These are phyloP conservation scores for Auriscalpium orientale DNA, from an alignment of 768 basidiomycete species.

Conservation along the genomic window DNA sequence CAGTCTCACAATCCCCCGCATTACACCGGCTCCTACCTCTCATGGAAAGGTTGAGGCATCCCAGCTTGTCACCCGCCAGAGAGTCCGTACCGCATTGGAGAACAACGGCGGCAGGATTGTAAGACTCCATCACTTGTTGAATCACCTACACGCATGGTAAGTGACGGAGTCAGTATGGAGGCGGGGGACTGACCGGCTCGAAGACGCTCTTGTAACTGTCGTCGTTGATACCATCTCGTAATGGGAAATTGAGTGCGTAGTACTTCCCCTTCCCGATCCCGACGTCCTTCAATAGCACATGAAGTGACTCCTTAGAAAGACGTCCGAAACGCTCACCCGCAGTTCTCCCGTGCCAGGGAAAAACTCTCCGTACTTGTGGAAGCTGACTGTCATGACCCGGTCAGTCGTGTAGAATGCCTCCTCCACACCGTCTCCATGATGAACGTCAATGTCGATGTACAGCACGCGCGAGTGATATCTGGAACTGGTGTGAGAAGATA, in stretches of 20 bases:
- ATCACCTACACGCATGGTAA: constrained; percentile 57
- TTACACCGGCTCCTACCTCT: constrained; percentile 40
- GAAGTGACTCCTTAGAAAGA: neutral
- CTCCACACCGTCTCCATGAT: constrained; percentile 98
- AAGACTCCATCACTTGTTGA: constrained; percentile 87
- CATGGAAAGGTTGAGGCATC: constrained; percentile 96
- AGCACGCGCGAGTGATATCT: constrained; percentile 89
- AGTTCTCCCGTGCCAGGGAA: constrained; percentile 99
- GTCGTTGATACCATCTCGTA: constrained; percentile 92
- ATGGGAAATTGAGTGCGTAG: constrained; percentile 90
- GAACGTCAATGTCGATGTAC: constrained; percentile 98
- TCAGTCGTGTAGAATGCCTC: constrained; percentile 99
- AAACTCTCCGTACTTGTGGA: constrained; percentile 98
- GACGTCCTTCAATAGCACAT: constrained; percentile 51
- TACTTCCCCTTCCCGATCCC: constrained; percentile 92
- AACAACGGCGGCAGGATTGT: constrained; percentile 91
- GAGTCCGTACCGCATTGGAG: constrained; percentile 98
- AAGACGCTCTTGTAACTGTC: constrained; percentile 94
- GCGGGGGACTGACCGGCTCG: constrained; percentile 63
- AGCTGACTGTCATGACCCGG: constrained; percentile 95
- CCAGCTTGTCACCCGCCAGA: constrained; percentile 90
- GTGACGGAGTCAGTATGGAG: neutral
- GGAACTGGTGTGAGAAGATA: neutral
- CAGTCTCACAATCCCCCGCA: no score
- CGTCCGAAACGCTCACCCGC: constrained; percentile 43